Evolutionary conservation across 2,329 filamentous ascomycete genomes (phyloP).

Genomic region (Corniculantispora saksenae): DNA sequence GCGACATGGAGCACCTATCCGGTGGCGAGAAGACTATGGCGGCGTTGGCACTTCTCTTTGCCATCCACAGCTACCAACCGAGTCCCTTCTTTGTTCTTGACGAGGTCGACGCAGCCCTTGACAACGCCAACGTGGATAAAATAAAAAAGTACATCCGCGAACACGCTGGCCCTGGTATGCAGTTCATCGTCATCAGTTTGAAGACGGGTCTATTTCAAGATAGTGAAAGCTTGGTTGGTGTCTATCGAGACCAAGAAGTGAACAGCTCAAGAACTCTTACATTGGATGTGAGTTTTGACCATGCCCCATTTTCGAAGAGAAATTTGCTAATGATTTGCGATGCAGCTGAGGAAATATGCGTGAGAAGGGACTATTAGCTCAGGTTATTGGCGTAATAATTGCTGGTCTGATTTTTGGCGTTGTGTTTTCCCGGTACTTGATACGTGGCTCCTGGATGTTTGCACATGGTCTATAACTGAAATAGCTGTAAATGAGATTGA

Average conservation of each 20-base stretch:
- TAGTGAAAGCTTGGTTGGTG: slow-evolving; percentile 91
- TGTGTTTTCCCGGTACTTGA: slow-evolving; percentile 2
- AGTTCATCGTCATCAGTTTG: slow-evolving; percentile 96
- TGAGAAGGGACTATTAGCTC: slow-evolving; percentile 17
- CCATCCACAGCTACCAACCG: slow-evolving; percentile 94
- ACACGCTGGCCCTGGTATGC: slow-evolving; percentile 94
- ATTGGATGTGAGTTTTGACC: slow-evolving; percentile 75
- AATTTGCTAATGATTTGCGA: slow-evolving; percentile 22
- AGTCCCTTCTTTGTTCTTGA: slow-evolving; percentile 97
- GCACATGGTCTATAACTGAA: neutral
- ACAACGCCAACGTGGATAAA: slow-evolving; percentile 94
- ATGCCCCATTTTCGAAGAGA: neutral
- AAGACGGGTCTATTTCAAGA: slow-evolving; percentile 96
- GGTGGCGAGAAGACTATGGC: slow-evolving; percentile 99
- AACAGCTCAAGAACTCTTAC: slow-evolving; percentile 92
- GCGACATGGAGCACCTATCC: slow-evolving; percentile 97
- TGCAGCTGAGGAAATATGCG: slow-evolving; percentile 37
- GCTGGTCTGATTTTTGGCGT: slow-evolving; percentile 3
- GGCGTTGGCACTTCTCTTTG: slow-evolving; percentile 91
- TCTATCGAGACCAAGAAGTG: slow-evolving; percentile 90
- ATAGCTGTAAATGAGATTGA: neutral
- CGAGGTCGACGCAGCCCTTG: slow-evolving; percentile 96
- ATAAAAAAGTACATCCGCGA: slow-evolving; percentile 96
- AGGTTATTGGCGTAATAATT: neutral
- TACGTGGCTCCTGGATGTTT: neutral